phyloP scores from a whole-genome alignment of 805 yeast genomes.

The Suhomyces vadensis region DNA sequence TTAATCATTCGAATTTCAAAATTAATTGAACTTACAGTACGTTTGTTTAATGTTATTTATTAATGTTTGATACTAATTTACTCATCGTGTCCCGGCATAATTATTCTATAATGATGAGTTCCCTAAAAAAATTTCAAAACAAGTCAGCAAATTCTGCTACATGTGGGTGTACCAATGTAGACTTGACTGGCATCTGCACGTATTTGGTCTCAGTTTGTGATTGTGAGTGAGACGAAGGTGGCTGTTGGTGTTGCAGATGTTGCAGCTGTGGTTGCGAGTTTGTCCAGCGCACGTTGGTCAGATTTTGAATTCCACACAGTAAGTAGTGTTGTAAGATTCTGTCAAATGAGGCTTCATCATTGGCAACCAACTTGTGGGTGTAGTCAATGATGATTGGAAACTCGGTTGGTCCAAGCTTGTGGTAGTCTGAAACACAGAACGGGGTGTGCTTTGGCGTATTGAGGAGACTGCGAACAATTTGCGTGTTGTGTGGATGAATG shows the following conservation, averaged over 20 bases:
- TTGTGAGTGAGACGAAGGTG: not conserved
- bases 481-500: conserved; percentile 38
- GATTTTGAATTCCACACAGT: conserved; percentile 30
- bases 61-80: not conserved
- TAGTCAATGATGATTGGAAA: conserved; percentile 54
- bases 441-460: conserved; percentile 23
- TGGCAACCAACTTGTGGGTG: conserved; percentile 57
- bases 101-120: conserved; percentile 5
- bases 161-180: conserved; percentile 38
- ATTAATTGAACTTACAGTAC: too few species aligned
- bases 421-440: conserved; percentile 21
- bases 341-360: conserved; percentile 44
- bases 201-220: not conserved
- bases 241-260: conserved; percentile 1
- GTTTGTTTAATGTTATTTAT: conserved; percentile 1
- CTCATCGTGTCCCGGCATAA: conserved; percentile 1
- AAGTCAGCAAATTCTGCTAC: conserved; percentile 48
- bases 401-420: conserved; percentile 14
- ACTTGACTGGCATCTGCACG: not conserved
- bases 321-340: conserved; percentile 44
- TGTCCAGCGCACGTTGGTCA: conserved; percentile 13
- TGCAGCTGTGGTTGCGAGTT: conserved; percentile 2
- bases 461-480: conserved; percentile 22
- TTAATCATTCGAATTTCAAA: too few species aligned
- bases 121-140: conserved; percentile 22